phyloP scores from a whole-genome alignment of 805 yeast genomes.

The Ogataea zsoltii region DNA sequence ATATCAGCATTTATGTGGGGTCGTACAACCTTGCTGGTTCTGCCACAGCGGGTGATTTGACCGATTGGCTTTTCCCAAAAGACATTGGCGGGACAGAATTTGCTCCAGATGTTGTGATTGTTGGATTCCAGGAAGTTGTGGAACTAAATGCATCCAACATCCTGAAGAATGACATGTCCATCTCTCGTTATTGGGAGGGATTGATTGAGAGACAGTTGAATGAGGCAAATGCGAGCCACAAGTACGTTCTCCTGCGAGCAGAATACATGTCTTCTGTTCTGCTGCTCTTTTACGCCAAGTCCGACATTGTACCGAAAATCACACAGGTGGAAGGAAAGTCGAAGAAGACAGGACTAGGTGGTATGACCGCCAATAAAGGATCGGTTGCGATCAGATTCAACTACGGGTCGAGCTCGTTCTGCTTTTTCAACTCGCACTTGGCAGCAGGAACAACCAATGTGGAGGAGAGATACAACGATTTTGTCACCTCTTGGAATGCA shows the following conservation, averaged over 20 bases:
- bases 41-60: constrained; percentile 54
- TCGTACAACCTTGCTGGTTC: constrained; percentile 88
- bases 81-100: constrained; percentile 48
- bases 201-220: constrained; percentile 65
- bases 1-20: constrained; percentile 71
- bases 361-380: constrained; percentile 96
- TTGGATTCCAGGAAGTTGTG: constrained; percentile 93
- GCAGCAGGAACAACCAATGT: constrained; percentile 88
- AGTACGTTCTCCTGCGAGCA: constrained; percentile 65
- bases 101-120: constrained; percentile 77
- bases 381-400: constrained; percentile 91
- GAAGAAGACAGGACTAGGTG: constrained; percentile 94
- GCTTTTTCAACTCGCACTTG: constrained; percentile 85
- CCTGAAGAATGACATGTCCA: constrained; percentile 78
- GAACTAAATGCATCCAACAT: constrained; percentile 92
- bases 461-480: constrained; percentile 86
- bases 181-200: constrained; percentile 77
- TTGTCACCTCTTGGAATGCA: constrained; percentile 70
- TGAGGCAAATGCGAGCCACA: constrained; percentile 30
- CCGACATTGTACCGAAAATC: constrained; percentile 47
- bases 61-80: constrained; percentile 80
- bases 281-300: constrained; percentile 61
- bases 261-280: constrained; percentile 75
- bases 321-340: constrained; percentile 92
- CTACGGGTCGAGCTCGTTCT: constrained; percentile 76